phyloP scores from a whole-genome alignment of 441 rosid species.

The Euphorbia schlechtendalii region DNA sequence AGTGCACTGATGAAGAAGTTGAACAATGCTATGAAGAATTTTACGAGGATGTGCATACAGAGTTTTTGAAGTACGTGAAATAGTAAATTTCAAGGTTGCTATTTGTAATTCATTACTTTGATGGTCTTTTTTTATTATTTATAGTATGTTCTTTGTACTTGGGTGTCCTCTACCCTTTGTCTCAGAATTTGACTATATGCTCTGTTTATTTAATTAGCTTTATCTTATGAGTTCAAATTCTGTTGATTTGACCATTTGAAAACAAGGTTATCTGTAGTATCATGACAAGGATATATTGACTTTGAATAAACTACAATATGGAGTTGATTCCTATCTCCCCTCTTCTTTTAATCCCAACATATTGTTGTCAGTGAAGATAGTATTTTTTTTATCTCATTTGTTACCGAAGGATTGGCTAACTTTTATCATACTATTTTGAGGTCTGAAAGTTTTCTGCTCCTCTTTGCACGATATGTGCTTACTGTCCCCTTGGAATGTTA shows the following conservation, averaged over 20 bases:
- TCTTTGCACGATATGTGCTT: neutral
- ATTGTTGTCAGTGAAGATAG: neutral
- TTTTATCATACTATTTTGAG: conserved; percentile 13
- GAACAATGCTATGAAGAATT: conserved; percentile 78
- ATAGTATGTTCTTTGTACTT: neutral
- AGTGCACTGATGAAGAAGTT: conserved; percentile 92
- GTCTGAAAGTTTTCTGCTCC: neutral
- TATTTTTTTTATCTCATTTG: neutral
- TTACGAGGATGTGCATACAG: conserved; percentile 97
- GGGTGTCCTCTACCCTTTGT: neutral
- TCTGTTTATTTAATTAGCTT: neutral
- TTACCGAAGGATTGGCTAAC: neutral
- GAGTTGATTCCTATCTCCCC: neutral
- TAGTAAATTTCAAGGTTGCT: conserved; percentile 87
- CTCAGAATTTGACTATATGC: conserved; percentile 5
- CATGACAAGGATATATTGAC: no score
- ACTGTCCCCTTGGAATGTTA: conserved; percentile 14
- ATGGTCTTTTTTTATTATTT: conserved; percentile 4
- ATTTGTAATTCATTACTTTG: conserved; percentile 16
- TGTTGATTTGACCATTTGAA: no score
- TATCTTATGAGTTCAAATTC: no score
- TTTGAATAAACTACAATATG: no score
- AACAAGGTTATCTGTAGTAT: neutral
- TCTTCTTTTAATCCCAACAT: neutral
- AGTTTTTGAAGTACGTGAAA: conserved; percentile 86